Conservation (phyloP, 768 basidiomycete genomes). For the Royoungia palumana region DNA sequence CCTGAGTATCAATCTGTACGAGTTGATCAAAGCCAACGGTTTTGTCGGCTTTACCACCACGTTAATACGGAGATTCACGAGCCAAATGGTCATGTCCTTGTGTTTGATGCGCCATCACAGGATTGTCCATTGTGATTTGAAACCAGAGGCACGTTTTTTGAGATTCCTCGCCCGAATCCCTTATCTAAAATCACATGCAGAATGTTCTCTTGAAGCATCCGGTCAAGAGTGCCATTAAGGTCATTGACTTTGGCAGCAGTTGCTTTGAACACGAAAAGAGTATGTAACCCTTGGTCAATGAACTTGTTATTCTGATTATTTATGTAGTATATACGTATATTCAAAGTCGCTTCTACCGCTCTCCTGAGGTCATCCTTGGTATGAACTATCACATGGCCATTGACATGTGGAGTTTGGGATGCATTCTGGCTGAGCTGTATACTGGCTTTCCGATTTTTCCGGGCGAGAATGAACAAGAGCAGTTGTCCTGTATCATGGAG, state of each 20-base stretch:
- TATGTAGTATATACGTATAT: slow-evolving; percentile 94
- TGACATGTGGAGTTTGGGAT: slow-evolving; percentile 99
- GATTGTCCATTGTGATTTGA: slow-evolving; percentile 97
- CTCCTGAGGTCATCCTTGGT: slow-evolving; percentile 97
- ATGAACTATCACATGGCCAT: slow-evolving; percentile 99
- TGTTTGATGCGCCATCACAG: slow-evolving; percentile 94
- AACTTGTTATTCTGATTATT: slow-evolving; percentile 5
- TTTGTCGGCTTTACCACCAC: slow-evolving; percentile 97
- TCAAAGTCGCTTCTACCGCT: slow-evolving; percentile 99
- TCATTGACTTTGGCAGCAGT: slow-evolving; percentile 98
- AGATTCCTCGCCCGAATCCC: background rate
- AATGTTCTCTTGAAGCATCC: slow-evolving; percentile 95
- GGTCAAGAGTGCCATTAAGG: slow-evolving; percentile 93
- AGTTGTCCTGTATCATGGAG: slow-evolving; percentile 98
- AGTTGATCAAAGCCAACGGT: slow-evolving; percentile 98
- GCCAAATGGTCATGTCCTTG: slow-evolving; percentile 90
- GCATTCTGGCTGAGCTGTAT: slow-evolving; percentile 94
- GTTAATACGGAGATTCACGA: slow-evolving; percentile 93
- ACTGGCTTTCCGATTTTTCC: slow-evolving; percentile 99
- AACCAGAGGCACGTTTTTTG: slow-evolving; percentile 76
- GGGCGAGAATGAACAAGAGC: slow-evolving; percentile 98
- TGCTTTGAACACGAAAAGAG: slow-evolving; percentile 99
- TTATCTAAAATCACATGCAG: slow-evolving; percentile 39
- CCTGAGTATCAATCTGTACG: slow-evolving; percentile 97
- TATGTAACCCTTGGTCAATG: slow-evolving; percentile 38